Percentiles rank a stretch among this genome's conserved stretches.
Conservation (phyloP, 345 rosid genomes). For the Barbarea vulgaris region DNA sequence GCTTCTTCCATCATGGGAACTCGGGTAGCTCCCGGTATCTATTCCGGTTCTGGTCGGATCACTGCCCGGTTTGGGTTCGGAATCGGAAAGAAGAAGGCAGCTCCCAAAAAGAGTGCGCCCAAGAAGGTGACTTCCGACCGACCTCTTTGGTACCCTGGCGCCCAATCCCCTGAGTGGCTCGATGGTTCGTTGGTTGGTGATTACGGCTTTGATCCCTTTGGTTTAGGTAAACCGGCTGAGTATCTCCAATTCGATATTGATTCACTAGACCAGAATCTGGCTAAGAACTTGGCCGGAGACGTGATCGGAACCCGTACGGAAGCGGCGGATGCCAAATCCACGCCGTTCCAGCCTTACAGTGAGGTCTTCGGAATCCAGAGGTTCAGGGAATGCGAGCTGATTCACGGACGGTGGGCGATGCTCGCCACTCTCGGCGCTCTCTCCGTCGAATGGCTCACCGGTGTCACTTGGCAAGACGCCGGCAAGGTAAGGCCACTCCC, state of each 20-base stretch:
- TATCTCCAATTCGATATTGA: constrained; percentile 82
- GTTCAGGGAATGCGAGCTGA: constrained; percentile 89
- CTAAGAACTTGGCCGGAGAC: constrained; percentile 77
- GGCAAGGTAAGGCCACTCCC: constrained; percentile 52
- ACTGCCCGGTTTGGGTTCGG: constrained; percentile 63
- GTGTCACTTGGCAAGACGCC: constrained; percentile 76
- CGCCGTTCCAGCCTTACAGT: constrained; percentile 84
- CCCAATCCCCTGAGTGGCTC: constrained; percentile 68
- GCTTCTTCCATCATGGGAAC: constrained; percentile 60
- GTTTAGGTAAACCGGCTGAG: constrained; percentile 81
- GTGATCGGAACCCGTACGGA: constrained; percentile 63
- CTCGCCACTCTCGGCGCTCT: constrained; percentile 79
- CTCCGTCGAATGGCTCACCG: constrained; percentile 69
- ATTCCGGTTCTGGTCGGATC: constrained; percentile 43
- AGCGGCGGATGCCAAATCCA: constrained; percentile 53
- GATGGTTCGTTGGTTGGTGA: constrained; percentile 82
- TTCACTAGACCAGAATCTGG: constrained; percentile 83
- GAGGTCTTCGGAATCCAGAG: constrained; percentile 86
- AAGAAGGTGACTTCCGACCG: constrained; percentile 40
- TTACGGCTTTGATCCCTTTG: constrained; percentile 91
- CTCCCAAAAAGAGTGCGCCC: constrained; percentile 35
- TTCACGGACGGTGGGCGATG: constrained; percentile 93
- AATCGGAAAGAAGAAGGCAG: constrained; percentile 46
- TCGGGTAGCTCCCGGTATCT: constrained; percentile 39
- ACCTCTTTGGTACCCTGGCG: constrained; percentile 80